A percentile compares a stretch with the other conserved stretches of the same genome.
phyloP scores from a whole-genome alignment of 176 grass and related monocot genomes.

The barley (Hordeum vulgare) region MorexV3_pseudomolecules_assembly NC_058522.1:468977085-468977584 shows the following conservation, averaged over 20 bases:
- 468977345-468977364: not conserved
- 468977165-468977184: not conserved
- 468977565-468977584: too few relatives aligned
- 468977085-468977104: constrained; percentile 27
- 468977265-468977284: not conserved
- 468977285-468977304: not conserved
- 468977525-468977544: too few relatives aligned
- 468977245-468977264: not conserved
- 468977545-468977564: too few relatives aligned
- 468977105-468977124: not conserved
- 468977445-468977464: too few relatives aligned
- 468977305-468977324: too few relatives aligned
- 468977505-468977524: too few relatives aligned
- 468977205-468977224: not conserved
- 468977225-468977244: not conserved
- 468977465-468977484: too few relatives aligned
- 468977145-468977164: not conserved
- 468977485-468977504: too few relatives aligned
- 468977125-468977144: not conserved
- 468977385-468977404: too few relatives aligned
- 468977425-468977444: too few relatives aligned
- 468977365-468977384: too few relatives aligned
- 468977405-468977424: too few relatives aligned
- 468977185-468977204: not conserved
- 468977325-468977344: not conserved